Evolutionary conservation across 441 rosid species (phyloP), one percentile per base, ranked within the genome.

Genomic region (Rhodomyrtus psidioides): DNA sequence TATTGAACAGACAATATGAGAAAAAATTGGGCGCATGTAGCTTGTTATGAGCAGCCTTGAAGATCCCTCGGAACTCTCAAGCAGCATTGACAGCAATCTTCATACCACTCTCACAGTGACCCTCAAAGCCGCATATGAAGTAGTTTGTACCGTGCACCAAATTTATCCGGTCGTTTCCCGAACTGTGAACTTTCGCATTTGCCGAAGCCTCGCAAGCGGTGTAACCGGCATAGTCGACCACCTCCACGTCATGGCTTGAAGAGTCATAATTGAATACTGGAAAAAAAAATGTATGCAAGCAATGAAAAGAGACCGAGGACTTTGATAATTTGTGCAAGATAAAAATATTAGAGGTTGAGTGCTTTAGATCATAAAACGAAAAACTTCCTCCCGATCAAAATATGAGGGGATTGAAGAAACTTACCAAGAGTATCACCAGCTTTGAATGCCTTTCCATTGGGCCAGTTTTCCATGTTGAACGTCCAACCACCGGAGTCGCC

Each of bases 191-290:
- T 85, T 27, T 89, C 26, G 95, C 90, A 59, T 90, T 85, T 83
- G 53, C 83, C 13, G 93, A 91, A 7, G 92, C 54, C 55, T 42
- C 46, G 91, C 98, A 95, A 15, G 65, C 65, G 14, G 10, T 42
- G 84, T 94, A 96, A 0, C 92, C 92, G 7, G 57, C 87, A 74
- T 83, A 85, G 88, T 86, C 53, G 19, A 94, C 98, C 30, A 44
- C 88, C 8, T 93, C 95, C 75, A 89, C 91, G 55, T 96, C 92
- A 91, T 92, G 98, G 3, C 26, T 2, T 10, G 89, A 84, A 14
- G 92, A 92, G 86, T 34, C 83, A 84, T 96, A 94, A 30, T 90
- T 93, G 91, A 94, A 95, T 49, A 91, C 97, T 95, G 90, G 90
- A 85, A 87, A 76, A 85, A n/a, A n/a, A n/a, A 49, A 49, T 3